Conservation (phyloP, 352 stramenopile species). For the Pythium plurisporium region DNA sequence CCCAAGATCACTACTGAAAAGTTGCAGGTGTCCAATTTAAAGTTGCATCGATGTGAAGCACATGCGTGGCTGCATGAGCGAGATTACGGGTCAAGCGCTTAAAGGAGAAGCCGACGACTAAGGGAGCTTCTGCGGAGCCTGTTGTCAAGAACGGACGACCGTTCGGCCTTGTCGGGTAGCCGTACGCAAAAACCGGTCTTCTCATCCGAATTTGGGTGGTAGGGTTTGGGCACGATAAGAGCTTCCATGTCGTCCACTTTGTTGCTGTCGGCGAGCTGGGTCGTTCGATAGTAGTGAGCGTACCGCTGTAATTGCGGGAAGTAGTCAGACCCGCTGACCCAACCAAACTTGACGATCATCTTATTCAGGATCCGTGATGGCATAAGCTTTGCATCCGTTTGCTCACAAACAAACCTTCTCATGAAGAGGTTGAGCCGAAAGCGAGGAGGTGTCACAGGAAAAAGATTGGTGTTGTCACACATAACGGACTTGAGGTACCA, state of each 20-base stretch:
- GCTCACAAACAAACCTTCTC: conserved; percentile 2
- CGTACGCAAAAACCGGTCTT: background rate
- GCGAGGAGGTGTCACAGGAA: background rate
- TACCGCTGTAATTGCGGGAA: background rate
- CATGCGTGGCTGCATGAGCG: background rate
- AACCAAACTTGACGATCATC: background rate
- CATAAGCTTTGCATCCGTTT: background rate
- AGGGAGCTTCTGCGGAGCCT: background rate
- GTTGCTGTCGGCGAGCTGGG: background rate
- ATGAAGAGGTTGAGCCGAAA: background rate
- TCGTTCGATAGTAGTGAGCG: too few species aligned
- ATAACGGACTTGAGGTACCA: background rate
- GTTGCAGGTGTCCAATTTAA: too few species aligned
- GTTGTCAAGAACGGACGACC: background rate
- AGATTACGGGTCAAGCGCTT: background rate
- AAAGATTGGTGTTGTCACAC: background rate
- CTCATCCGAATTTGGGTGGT: too few species aligned
- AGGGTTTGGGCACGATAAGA: background rate
- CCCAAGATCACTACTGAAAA: too few species aligned
- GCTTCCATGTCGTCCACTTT: background rate
- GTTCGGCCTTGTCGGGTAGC: background rate
- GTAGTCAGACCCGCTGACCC: background rate
- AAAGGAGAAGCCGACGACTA: background rate
- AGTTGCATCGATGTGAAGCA: conserved; percentile 11
- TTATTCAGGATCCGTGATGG: background rate